Percentiles rank a stretch among this genome's conserved stretches.
These are phyloP conservation scores for Calocybe indica DNA, from an alignment of 768 basidiomycete genomes.

Conservation along the genomic window DNA sequence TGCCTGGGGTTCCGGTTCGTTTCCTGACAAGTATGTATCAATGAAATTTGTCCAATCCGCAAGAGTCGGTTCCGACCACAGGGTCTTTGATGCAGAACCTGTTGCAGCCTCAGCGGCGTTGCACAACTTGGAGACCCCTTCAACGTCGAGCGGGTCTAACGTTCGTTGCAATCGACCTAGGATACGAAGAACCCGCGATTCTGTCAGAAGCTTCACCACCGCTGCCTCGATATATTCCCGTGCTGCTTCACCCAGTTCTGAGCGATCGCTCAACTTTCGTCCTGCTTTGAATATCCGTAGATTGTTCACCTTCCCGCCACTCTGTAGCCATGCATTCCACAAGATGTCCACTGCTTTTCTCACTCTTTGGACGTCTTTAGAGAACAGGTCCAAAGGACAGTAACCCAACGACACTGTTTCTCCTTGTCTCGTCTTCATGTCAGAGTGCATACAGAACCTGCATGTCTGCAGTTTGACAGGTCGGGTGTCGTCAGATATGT, in stretches of 20 bases:
- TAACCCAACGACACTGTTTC: slow-evolving; percentile 42
- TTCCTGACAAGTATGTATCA: slow-evolving; percentile 39
- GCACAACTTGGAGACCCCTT: slow-evolving; percentile 59
- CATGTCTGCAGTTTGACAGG: slow-evolving; percentile 66
- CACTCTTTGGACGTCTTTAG: slow-evolving; percentile 56
- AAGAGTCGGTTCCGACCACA: slow-evolving; percentile 46
- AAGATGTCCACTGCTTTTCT: slow-evolving; percentile 59
- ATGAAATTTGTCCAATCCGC: slow-evolving; percentile 65
- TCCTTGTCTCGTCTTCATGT: slow-evolving; percentile 38
- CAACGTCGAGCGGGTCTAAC: slow-evolving; percentile 81
- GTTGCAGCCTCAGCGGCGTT: slow-evolving; percentile 19
- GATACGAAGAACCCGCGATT: slow-evolving; percentile 45
- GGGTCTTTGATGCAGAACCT: slow-evolving; percentile 23
- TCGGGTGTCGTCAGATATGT: slow-evolving; percentile 56
- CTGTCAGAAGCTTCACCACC: slow-evolving; percentile 42
- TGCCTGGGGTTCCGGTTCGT: slow-evolving; percentile 22
- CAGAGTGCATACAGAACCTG: slow-evolving; percentile 87
- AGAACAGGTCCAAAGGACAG: slow-evolving; percentile 91
- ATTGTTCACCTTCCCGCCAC: slow-evolving; percentile 70
- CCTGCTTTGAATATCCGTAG: slow-evolving; percentile 76
- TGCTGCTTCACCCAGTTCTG: slow-evolving; percentile 11
- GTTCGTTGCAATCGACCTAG: slow-evolving; percentile 63
- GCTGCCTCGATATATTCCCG: slow-evolving; percentile 46
- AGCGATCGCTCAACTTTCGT: slow-evolving; percentile 1
- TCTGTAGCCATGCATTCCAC: slow-evolving; percentile 67